Conservation (phyloP, 805 yeast genomes). For the Sugiyamaella qingdaonensis region DNA sequence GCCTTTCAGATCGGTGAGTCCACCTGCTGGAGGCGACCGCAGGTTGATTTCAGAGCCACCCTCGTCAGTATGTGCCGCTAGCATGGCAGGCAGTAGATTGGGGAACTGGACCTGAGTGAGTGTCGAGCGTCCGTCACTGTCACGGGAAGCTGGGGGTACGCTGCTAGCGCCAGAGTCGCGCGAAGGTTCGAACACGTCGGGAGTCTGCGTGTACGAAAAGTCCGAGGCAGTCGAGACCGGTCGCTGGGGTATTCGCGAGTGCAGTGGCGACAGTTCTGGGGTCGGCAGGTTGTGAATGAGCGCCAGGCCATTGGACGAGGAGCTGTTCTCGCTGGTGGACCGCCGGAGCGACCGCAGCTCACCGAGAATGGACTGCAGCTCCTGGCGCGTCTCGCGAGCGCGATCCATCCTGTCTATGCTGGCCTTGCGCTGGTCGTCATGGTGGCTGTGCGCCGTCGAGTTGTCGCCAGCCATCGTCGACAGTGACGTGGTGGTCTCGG, state of each 20-base stretch:
- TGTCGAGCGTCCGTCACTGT: not conserved
- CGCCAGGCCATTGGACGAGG: not conserved
- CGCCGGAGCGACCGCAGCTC: conserved; percentile 19
- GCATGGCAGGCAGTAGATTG: not conserved
- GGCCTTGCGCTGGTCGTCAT: not conserved
- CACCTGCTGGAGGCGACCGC: not conserved
- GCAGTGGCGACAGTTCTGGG: conserved; percentile 1
- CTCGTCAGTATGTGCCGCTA: not conserved
- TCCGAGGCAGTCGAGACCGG: not conserved
- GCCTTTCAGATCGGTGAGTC: not conserved
- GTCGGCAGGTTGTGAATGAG: not conserved
- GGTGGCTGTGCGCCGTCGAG: not conserved
- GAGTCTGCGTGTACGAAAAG: conserved; percentile 1
- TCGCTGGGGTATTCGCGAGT: conserved; percentile 1
- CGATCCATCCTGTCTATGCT: conserved; percentile 10
- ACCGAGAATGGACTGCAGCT: conserved; percentile 17
- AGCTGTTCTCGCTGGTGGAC: conserved; percentile 9
- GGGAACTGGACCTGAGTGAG: not conserved
- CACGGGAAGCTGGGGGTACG: not conserved
- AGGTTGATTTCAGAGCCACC: not conserved
- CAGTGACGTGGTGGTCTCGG: not conserved
- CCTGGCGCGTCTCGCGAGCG: conserved; percentile 17
- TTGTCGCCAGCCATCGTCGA: not conserved
- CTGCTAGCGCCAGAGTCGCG: not conserved
- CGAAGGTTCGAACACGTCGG: not conserved